Evolutionary conservation across 1,139 yeast species (phyloP), one percentile per base, ranked within the genome.

Genomic region (Debaryomyces fabryi): DNA sequence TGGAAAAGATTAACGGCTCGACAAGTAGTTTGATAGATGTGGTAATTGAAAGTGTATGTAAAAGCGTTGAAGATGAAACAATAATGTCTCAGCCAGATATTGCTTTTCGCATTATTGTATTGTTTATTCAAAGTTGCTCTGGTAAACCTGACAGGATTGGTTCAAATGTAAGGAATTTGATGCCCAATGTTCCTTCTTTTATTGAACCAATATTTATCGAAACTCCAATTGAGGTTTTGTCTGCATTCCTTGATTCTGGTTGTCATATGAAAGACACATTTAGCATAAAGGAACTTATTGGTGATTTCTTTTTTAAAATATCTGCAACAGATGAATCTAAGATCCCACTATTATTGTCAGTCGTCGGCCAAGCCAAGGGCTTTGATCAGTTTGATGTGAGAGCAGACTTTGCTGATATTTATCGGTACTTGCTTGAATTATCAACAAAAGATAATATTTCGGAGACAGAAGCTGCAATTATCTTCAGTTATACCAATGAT

Each of bases 291-390:
- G 71, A 64, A 20, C 45, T 65, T 1, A 54, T 72, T 3, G 66
- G 70, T 47, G 74, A 71, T 46, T 55, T 65, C n/a, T 71, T 63
- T 50, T 49, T 65, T 6, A 72, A 70, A 45, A 50, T 71, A 10
- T 39, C 57, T 2, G 49, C 54, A 45, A 51, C 60, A 10, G 53
- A 51, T 9, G 50, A 62, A 4, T 54, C 44, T 2, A 46, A 53
- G 15, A 50, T 61, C 24, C 47, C 53, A 12, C 38, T 50, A 21
- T 54, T 44, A 37, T 47, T 66, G 42, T 10, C 32, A 10, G 20
- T 38, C 34, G 10, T 40, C 18, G 4, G 13, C 12, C 12, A 39
- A 29, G 3, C 21, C 6, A 29, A 30, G 12, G 43, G 32, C 12
- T 32, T 40, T 30, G 36, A 20, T 20, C 5, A 25, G 6, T 23